Percentiles rank a stretch among this genome's conserved stretches.
Evolutionary conservation across 164 flowering plant genomes (phyloP).

Genomic region (Tetrastigma voinierianum): DNA sequence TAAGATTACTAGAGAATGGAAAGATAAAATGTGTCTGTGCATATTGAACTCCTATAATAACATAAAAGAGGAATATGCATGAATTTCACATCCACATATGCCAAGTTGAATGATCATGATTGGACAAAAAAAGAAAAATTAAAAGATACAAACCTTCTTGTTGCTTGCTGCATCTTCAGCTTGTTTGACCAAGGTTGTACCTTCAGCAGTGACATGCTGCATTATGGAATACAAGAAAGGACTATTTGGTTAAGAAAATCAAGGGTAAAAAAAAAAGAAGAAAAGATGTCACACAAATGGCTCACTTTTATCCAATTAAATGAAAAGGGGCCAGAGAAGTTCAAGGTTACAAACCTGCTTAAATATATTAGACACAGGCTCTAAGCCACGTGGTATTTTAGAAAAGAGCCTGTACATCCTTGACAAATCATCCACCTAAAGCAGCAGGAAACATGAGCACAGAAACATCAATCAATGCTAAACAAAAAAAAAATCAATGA

Average conservation of each 20-base stretch:
- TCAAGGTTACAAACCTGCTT: conserved; percentile 62
- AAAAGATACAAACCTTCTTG: conserved; percentile 56
- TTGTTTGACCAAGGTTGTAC: conserved; percentile 86
- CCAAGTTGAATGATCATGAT: too few relatives aligned
- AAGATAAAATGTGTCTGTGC: neutral
- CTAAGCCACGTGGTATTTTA: conserved; percentile 71
- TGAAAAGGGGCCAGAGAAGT: neutral
- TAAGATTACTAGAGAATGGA: neutral
- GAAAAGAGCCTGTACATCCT: conserved; percentile 88
- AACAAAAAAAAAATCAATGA: neutral
- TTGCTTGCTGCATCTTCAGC: conserved; percentile 97
- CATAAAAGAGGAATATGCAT: neutral
- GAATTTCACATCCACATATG: neutral
- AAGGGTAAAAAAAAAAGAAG: neutral
- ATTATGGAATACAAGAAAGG: conserved; percentile 2
- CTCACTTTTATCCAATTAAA: neutral
- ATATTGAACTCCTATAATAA: neutral
- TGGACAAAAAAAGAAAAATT: neutral
- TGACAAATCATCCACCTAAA: conserved; percentile 76
- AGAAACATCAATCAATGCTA: neutral
- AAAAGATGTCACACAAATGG: neutral
- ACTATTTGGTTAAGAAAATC: neutral
- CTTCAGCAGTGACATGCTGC: conserved; percentile 96
- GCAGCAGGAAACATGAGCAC: neutral
- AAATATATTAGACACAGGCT: conserved; percentile 76